Base-by-base conservation (phyloP, 495 filamentous ascomycete genomes). In the Tetracladium marchalianum region DNA sequence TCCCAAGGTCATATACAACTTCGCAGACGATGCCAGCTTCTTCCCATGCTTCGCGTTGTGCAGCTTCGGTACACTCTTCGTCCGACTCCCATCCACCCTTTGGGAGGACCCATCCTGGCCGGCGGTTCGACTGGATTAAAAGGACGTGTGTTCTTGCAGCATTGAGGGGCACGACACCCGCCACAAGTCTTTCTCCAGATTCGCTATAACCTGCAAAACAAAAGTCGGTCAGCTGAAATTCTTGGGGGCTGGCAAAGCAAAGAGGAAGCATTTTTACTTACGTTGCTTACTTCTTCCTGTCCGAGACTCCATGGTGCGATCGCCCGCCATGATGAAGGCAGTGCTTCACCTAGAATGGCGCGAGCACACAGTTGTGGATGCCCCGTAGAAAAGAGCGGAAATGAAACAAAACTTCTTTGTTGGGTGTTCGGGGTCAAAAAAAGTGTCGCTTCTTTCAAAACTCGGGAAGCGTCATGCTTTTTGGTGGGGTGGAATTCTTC, bases 1-100 rank as follows among this genome's bases (percentile, higher is more conserved):
- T 70, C 43, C 92, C 92, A 52, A 98, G 73, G 64, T 94, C 87
- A 54, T 78, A 78, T 47, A 77, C 77, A 57, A 96, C 79, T 27
- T 73, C 82, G 62, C 88, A 87, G 47, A 80, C 66, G 57, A 98
- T 89, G 53, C 92, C 92, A 41, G 87, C 92, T 67, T 98, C 92
- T 67, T 98, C 92, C 92, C 92, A 98, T 37, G 92, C 93, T 67
- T 98, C 92, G 48, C 92, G 71, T 44, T 68, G 67, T 31, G 72
- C 75, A 35, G 73, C 73, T 49, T 73, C 68, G 41, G 62, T 63
- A 47, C 72, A 76, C 49, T 71, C 73, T 67, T 98, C 92, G 66
- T 98, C 92, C 13, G 78, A 82, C 65, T 98, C 92, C 86, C 93
- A 98, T 44, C 92, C 92, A 55, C 92, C 92, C 63, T 98, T 98